Conservation (phyloP, 169 alveolate genomes). For the Babesia ovis region DNA sequence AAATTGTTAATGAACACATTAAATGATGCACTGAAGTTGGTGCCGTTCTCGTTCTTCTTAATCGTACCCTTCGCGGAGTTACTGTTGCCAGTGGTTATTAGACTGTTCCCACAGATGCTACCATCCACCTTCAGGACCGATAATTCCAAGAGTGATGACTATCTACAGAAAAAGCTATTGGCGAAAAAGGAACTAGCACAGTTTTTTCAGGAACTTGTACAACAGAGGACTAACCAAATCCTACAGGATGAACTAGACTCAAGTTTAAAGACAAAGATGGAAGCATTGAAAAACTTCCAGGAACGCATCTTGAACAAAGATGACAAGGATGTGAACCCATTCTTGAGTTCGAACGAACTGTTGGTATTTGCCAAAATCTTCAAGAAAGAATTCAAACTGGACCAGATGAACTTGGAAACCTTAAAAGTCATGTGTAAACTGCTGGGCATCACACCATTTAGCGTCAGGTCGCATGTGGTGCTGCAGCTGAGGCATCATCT, state of each 20-base stretch:
- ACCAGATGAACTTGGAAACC: constrained; percentile 84
- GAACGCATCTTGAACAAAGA: constrained; percentile 76
- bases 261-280: constrained; percentile 70
- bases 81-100: constrained; percentile 82
- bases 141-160: constrained; percentile 73
- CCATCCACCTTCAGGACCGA: constrained; percentile 86
- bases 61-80: constrained; percentile 88
- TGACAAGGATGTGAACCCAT: constrained; percentile 79
- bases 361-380: constrained; percentile 80
- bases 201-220: constrained; percentile 84
- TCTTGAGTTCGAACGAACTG: constrained; percentile 70
- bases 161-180: constrained; percentile 79
- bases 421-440: constrained; percentile 82
- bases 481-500: constrained; percentile 82
- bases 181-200: constrained; percentile 86
- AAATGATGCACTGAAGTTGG: constrained; percentile 83
- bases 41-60: constrained; percentile 86
- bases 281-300: constrained; percentile 80
- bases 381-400: constrained; percentile 84
- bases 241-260: constrained; percentile 74
- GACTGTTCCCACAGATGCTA: constrained; percentile 86
- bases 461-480: constrained; percentile 82
- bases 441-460: constrained; percentile 84
- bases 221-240: constrained; percentile 73
- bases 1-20: constrained; percentile 81